Evolutionary conservation across 495 filamentous ascomycete genomes (phyloP).

Genomic region (Lasiosphaeria hispida): DNA sequence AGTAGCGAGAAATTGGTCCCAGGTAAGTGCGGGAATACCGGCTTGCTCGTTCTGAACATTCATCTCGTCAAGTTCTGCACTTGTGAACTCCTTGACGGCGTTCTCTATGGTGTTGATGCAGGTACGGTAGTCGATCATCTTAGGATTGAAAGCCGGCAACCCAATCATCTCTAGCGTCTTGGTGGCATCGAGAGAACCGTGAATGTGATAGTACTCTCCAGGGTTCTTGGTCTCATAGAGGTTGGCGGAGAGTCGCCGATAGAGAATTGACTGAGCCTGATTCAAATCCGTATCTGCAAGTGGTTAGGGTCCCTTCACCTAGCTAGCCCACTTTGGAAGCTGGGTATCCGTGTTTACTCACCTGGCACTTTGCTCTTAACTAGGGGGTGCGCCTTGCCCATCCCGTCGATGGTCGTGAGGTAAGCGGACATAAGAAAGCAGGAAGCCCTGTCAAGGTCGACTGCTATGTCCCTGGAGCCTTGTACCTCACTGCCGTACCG

Average conservation of each 20-base stretch:
- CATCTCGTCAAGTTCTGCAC: slow-evolving; percentile 60
- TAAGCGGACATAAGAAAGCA: slow-evolving; percentile 72
- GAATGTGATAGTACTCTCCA: slow-evolving; percentile 72
- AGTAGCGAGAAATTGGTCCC: slow-evolving; percentile 61
- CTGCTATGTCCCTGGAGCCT: slow-evolving; percentile 45
- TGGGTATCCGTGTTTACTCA: slow-evolving; percentile 29
- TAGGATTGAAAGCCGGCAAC: slow-evolving; percentile 59
- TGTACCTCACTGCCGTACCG: slow-evolving; percentile 38
- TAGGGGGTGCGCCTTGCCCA: slow-evolving; percentile 59
- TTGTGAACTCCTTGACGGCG: slow-evolving; percentile 61
- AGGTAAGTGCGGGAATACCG: slow-evolving; percentile 63
- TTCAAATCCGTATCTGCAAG: slow-evolving; percentile 65
- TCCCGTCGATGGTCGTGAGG: slow-evolving; percentile 66
- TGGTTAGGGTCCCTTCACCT: slow-evolving; percentile 11
- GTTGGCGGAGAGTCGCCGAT: slow-evolving; percentile 73
- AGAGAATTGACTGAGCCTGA: slow-evolving; percentile 66
- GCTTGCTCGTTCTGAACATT: slow-evolving; percentile 63
- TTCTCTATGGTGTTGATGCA: slow-evolving; percentile 65
- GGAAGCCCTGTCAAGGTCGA: slow-evolving; percentile 63
- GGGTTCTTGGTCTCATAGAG: slow-evolving; percentile 66
- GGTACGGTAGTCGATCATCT: slow-evolving; percentile 63
- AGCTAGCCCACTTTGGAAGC: slow-evolving; percentile 2
- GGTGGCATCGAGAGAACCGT: slow-evolving; percentile 71
- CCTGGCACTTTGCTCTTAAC: slow-evolving; percentile 63
- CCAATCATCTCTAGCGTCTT: slow-evolving; percentile 70